phyloP scores from a whole-genome alignment of 1,284 basidiomycete species.

The Cronartium ribicola region DNA sequence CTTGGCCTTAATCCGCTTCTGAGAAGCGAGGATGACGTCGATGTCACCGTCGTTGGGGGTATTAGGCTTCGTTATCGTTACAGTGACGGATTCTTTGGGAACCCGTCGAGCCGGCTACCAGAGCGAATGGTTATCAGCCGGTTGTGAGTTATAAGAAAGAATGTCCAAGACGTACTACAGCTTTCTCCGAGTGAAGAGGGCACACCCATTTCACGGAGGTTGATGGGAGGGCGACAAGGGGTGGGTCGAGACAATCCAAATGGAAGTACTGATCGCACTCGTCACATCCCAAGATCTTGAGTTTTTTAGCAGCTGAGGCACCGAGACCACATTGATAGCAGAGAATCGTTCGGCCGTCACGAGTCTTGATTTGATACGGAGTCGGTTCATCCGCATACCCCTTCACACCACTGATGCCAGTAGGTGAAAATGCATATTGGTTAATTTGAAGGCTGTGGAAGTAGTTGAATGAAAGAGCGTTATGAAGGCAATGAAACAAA shows the following conservation, averaged over 20 bases:
- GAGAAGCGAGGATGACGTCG: conserved; percentile 29
- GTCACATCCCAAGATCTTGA: conserved; percentile 27
- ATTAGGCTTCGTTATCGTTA: conserved; percentile 17
- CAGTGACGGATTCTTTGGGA: conserved; percentile 17
- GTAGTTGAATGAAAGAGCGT: background rate
- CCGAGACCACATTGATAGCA: conserved; percentile 31
- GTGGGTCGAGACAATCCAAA: conserved; percentile 35
- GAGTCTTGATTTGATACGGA: conserved; percentile 36
- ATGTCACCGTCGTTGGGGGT: conserved; percentile 37
- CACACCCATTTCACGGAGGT: conserved; percentile 31
- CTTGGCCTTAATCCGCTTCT: conserved; percentile 22
- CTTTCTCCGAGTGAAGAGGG: conserved; percentile 26
- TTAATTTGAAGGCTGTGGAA: background rate
- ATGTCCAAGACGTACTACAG: conserved; percentile 1
- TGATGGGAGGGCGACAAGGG: conserved; percentile 29
- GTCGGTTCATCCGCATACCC: conserved; percentile 36
- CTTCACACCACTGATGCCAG: conserved; percentile 14
- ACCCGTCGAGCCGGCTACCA: conserved; percentile 14
- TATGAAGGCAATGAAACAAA: background rate
- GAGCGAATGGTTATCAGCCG: background rate
- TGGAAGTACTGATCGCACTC: conserved; percentile 33
- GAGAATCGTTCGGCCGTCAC: conserved; percentile 37
- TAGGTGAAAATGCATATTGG: background rate
- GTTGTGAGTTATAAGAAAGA: background rate
- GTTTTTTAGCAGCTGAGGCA: conserved; percentile 19